These are phyloP conservation scores for Lachancea sp. DNA, from an alignment of 805 yeast genomes.

Conservation along the genomic window DNA sequence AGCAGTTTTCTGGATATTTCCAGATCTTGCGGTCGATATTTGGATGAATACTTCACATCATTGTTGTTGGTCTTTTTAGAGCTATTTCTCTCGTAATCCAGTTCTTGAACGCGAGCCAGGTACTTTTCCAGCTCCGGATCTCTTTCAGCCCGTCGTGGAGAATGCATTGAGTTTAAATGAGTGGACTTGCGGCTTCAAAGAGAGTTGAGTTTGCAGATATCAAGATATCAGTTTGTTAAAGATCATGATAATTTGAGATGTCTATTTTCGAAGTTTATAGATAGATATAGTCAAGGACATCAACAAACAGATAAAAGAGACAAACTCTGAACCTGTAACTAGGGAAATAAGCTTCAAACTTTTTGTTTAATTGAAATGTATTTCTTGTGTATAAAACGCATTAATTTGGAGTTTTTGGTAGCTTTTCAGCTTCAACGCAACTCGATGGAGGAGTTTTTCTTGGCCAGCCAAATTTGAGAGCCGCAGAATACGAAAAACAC, in stretches of 20 bases:
- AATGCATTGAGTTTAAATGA: not conserved
- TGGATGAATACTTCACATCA: not conserved
- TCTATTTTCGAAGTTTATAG: too few relatives aligned
- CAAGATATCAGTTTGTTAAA: too few relatives aligned
- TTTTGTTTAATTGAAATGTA: too few relatives aligned
- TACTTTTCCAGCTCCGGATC: slow-evolving; percentile 23
- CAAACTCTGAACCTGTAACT: too few relatives aligned
- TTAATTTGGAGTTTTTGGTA: not conserved
- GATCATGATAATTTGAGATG: too few relatives aligned
- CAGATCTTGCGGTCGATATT: slow-evolving; percentile 14
- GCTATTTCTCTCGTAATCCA: slow-evolving; percentile 14
- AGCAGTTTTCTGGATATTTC: slow-evolving; percentile 16
- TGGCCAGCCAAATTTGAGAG: slow-evolving; percentile 61
- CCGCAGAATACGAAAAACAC: slow-evolving; percentile 87
- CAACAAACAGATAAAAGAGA: too few relatives aligned
- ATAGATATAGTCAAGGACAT: too few relatives aligned
- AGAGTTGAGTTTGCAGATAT: not conserved
- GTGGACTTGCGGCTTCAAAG: not conserved
- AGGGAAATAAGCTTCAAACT: too few relatives aligned
- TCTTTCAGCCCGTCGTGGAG: not conserved
- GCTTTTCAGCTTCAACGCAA: slow-evolving; percentile 26
- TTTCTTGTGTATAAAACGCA: not conserved
- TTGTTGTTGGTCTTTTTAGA: slow-evolving; percentile 1
- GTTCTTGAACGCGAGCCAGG: slow-evolving; percentile 24
- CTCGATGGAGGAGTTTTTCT: slow-evolving; percentile 60